Evolutionary conservation across 306 rosid genomes (phyloP).

Genomic region (Pyrus pyrifolia): DNA sequence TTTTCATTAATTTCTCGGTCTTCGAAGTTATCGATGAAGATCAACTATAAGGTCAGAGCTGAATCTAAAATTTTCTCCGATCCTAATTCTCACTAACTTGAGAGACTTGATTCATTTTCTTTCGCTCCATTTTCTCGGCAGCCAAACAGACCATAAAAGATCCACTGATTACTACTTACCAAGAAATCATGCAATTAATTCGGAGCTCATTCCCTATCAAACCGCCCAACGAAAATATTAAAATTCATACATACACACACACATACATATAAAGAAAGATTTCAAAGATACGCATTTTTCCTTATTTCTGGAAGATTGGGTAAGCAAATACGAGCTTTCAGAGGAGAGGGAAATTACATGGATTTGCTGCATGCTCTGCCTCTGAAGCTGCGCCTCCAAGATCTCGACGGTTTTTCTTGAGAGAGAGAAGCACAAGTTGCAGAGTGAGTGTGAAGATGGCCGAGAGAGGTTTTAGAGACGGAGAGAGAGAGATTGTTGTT

Average conservation of each 20-base stretch:
- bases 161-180: neutral
- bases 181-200: neutral
- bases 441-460: neutral
- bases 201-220: neutral
- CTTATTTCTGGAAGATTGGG: neutral
- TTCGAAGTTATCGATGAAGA: neutral
- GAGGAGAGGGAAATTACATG: conserved; percentile 16
- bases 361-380: conserved; percentile 2
- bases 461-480: neutral
- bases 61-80: neutral
- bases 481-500: neutral
- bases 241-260: neutral
- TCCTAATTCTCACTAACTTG: neutral
- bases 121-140: conserved; percentile 12
- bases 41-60: neutral
- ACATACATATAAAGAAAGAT: too few relatives aligned
- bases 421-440: neutral
- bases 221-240: neutral
- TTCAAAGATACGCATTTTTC: neutral
- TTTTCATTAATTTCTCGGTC: neutral
- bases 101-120: neutral
- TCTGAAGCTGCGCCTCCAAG: conserved; percentile 17
- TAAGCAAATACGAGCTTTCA: neutral
- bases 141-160: neutral
- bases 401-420: conserved; percentile 10